Conservation (phyloP, 257 asterid species). For the Nicotiana otophora region DNA sequence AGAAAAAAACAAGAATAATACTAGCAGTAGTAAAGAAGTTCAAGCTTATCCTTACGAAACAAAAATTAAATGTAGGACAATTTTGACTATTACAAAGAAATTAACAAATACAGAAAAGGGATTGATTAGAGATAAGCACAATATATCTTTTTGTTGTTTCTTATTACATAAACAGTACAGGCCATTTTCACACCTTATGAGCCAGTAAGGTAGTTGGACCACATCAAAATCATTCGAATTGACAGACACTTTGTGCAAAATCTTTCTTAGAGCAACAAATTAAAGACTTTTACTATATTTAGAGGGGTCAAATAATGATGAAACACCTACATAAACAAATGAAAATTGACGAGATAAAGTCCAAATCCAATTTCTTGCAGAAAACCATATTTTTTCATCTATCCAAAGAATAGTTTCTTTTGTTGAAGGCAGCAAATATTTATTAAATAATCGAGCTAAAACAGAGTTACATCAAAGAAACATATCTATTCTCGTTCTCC, state of each 20-base stretch:
- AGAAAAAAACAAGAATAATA: neutral
- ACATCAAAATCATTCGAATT: neutral
- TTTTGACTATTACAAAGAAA: neutral
- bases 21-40: neutral
- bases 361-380: neutral
- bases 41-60: neutral
- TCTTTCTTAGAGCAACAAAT: neutral
- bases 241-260: neutral
- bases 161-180: neutral
- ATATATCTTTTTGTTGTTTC: neutral
- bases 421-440: neutral
- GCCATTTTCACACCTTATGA: neutral
- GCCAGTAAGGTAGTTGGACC: conserved; percentile 9
- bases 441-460: too few relatives aligned
- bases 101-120: neutral
- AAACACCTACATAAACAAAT: neutral
- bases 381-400: neutral
- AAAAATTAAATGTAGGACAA: neutral
- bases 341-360: neutral
- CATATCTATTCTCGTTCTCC: neutral
- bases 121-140: neutral
- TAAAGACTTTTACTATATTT: neutral
- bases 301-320: neutral
- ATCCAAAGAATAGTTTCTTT: neutral
- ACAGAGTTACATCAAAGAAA: neutral